Conservation (phyloP, 2,329 filamentous ascomycete species). For the Monosporascus sp. region DNA sequence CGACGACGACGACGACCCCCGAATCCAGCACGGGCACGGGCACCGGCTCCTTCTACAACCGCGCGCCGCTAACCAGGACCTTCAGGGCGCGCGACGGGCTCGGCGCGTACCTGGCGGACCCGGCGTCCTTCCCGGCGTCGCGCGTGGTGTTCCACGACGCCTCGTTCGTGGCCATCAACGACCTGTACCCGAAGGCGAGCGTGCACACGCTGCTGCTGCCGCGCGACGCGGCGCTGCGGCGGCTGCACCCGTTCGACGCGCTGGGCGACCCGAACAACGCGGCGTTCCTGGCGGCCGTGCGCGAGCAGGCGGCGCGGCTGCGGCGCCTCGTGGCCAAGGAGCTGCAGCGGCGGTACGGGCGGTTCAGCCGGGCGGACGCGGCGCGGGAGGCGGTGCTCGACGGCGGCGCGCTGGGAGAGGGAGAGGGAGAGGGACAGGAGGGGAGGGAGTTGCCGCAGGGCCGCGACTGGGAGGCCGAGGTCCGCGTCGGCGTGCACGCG, state of each 20-base stretch:
- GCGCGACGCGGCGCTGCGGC: conserved; percentile 55
- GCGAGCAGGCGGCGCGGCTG: conserved; percentile 56
- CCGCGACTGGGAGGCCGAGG: conserved; percentile 71
- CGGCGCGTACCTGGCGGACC: conserved; percentile 60
- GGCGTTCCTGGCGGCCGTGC: conserved; percentile 62
- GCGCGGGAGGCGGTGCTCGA: conserved; percentile 63
- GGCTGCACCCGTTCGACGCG: conserved; percentile 71
- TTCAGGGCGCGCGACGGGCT: conserved; percentile 55
- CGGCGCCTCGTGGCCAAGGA: conserved; percentile 66
- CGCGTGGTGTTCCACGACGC: conserved; percentile 62
- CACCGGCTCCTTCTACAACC: conserved; percentile 8
- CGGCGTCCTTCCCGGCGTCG: conserved; percentile 52
- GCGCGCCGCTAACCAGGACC: conserved; percentile 7
- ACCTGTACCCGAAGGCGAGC: conserved; percentile 79
- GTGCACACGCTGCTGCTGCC: conserved; percentile 88
- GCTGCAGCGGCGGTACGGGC: conserved; percentile 64
- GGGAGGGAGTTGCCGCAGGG: conserved; percentile 56
- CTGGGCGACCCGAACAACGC: conserved; percentile 51
- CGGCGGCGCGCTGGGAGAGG: conserved; percentile 22
- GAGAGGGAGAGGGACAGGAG: conserved; percentile 39
- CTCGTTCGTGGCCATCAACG: conserved; percentile 73
- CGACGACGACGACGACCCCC: conserved; percentile 18
- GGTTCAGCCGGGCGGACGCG: conserved; percentile 57
- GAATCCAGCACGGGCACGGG: conserved; percentile 2
- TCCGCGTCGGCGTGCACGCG: conserved; percentile 78